These are phyloP conservation scores for Tuber indicum DNA, from an alignment of 495 filamentous ascomycete genomes.

Conservation along the genomic window DNA sequence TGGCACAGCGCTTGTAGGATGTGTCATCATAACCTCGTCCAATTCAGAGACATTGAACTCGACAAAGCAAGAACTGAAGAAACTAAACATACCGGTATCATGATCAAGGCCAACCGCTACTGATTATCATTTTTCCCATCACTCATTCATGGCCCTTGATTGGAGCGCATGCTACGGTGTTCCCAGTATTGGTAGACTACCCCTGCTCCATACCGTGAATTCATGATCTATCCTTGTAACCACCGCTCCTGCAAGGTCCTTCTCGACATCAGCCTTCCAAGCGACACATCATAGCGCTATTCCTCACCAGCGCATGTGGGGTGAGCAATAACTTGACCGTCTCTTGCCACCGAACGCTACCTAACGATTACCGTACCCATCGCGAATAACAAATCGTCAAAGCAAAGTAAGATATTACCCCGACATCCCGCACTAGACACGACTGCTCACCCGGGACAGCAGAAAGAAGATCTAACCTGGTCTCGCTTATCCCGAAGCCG, in stretches of 20 bases:
- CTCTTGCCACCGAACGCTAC: not conserved
- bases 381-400: not conserved
- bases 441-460: not conserved
- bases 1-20: too few species aligned
- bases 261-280: not conserved
- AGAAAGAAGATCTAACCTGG: not conserved
- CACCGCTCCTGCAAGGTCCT: not conserved
- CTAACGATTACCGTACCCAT: not conserved
- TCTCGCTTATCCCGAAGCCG: not conserved
- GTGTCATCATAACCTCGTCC: too few species aligned
- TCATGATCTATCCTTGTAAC: not conserved
- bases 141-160: too few species aligned
- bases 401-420: not conserved
- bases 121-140: too few species aligned
- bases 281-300: not conserved
- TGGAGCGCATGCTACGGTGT: too few species aligned
- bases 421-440: not conserved
- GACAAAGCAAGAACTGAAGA: too few species aligned
- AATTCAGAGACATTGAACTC: too few species aligned
- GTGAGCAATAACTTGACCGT: not conserved
- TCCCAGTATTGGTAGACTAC: too few species aligned
- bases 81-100: too few species aligned
- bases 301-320: not conserved
- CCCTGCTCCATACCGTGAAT: too few species aligned
- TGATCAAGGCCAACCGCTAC: too few species aligned